Conservation (phyloP, 2,329 filamentous ascomycete genomes). For the Aspergillus brasiliensis region DNA sequence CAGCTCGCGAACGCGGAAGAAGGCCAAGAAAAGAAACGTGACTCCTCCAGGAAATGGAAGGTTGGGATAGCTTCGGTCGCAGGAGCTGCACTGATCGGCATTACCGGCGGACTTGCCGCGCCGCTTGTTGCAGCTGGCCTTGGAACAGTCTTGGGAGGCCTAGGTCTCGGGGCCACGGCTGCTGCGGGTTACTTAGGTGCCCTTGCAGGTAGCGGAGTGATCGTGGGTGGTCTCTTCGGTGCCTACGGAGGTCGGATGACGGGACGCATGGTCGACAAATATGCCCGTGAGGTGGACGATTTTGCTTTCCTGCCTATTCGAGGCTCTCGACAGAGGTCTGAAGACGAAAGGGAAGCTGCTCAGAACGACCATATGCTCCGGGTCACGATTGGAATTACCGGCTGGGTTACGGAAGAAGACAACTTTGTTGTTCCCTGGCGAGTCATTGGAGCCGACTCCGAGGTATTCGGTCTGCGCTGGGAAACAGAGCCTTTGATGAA, state of each 20-base stretch:
- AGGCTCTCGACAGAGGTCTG: conserved; percentile 52
- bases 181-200: conserved; percentile 78
- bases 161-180: conserved; percentile 72
- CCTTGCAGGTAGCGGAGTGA: conserved; percentile 74
- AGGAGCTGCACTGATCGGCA: conserved; percentile 81
- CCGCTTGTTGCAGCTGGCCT: conserved; percentile 77
- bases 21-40: conserved; percentile 69
- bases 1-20: conserved; percentile 76
- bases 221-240: conserved; percentile 85
- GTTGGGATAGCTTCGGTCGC: conserved; percentile 86
- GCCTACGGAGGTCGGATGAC: conserved; percentile 86
- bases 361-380: conserved; percentile 68
- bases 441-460: conserved; percentile 69
- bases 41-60: conserved; percentile 70
- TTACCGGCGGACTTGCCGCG: conserved; percentile 76
- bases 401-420: conserved; percentile 73
- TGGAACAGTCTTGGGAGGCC: conserved; percentile 74
- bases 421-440: conserved; percentile 79
- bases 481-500: conserved; percentile 77
- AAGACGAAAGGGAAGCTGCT: conserved; percentile 43
- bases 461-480: conserved; percentile 82
- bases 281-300: conserved; percentile 81
- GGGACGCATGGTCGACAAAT: conserved; percentile 84
- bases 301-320: conserved; percentile 81
- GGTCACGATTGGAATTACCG: conserved; percentile 79